A percentile compares a stretch with the other conserved stretches of the same genome.
phyloP scores from a whole-genome alignment of 371 early-diverging fungal species.

The Mortierella sp. region DNA sequence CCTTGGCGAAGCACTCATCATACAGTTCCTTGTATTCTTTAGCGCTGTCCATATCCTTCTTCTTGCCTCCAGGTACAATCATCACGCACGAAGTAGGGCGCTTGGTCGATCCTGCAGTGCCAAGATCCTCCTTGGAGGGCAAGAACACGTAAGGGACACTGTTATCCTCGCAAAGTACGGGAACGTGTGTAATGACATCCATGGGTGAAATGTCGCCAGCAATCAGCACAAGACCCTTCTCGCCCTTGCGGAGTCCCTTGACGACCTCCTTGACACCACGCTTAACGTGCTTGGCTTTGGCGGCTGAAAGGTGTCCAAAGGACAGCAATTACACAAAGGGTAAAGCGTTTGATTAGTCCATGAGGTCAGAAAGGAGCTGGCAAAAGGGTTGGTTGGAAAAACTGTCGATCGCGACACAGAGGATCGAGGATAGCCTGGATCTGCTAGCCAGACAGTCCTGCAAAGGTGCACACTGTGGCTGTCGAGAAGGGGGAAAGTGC shows the following conservation, averaged over 20 bases:
- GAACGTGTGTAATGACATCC: slow-evolving; percentile 98
- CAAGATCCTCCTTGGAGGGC: slow-evolving; percentile 93
- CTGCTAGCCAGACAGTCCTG: too few relatives aligned
- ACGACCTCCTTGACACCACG: slow-evolving; percentile 98
- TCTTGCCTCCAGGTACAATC: slow-evolving; percentile 85
- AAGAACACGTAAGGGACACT: slow-evolving; percentile 96
- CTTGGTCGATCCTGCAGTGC: slow-evolving; percentile 91
- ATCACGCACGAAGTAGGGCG: slow-evolving; percentile 94
- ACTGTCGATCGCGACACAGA: too few relatives aligned
- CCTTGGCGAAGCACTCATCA: slow-evolving; percentile 76
- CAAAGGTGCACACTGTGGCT: too few relatives aligned
- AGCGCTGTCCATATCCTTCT: slow-evolving; percentile 71
- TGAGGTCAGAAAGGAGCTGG: too few relatives aligned
- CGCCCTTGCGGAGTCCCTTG: slow-evolving; percentile 94
- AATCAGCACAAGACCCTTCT: slow-evolving; percentile 93
- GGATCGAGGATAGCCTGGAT: too few relatives aligned
- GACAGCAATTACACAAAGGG: background rate
- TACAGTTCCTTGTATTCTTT: slow-evolving; percentile 88
- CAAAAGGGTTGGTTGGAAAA: too few relatives aligned
- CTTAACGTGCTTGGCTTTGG: slow-evolving; percentile 90
- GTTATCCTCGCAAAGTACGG: slow-evolving; percentile 97
- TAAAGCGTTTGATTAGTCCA: background rate
- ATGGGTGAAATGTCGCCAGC: slow-evolving; percentile 98
- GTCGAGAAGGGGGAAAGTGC: too few relatives aligned
- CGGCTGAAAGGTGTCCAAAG: slow-evolving; percentile 62